phyloP scores from a whole-genome alignment of 345 rosid species.

The Eutrema yunnanense region DNA sequence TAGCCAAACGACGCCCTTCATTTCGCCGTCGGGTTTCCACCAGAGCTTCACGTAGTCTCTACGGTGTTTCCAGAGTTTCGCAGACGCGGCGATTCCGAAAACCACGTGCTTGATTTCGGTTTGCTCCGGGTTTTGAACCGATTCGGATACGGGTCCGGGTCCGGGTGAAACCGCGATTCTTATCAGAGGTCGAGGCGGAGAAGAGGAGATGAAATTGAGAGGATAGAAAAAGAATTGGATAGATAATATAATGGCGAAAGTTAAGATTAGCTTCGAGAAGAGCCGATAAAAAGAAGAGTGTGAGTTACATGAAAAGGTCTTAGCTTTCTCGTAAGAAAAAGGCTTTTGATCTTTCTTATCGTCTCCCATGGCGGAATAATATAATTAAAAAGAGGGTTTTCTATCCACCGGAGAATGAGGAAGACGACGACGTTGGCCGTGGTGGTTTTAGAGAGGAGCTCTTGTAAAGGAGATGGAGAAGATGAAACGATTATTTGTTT shows the following conservation, averaged over 20 bases:
- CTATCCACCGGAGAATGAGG: not conserved
- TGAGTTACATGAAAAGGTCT: conserved; percentile 7
- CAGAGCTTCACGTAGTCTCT: conserved; percentile 64
- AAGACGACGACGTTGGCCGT: not conserved
- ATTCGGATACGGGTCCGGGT: not conserved
- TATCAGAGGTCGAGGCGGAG: not conserved
- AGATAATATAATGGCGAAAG: conserved; percentile 3
- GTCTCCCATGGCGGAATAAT: conserved; percentile 17
- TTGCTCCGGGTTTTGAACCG: not conserved
- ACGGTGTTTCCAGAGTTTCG: conserved; percentile 55
- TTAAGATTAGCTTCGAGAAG: conserved; percentile 1
- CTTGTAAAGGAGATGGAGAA: not conserved
- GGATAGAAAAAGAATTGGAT: conserved; percentile 22
- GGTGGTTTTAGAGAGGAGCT: not conserved
- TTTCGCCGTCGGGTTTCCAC: conserved; percentile 48
- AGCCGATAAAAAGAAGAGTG: not conserved
- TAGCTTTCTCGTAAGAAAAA: not conserved
- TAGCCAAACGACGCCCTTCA: conserved; percentile 75
- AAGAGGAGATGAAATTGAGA: not conserved
- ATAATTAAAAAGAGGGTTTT: not conserved
- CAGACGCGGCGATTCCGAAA: conserved; percentile 71
- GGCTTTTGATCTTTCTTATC: conserved; percentile 14
- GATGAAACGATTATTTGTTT: not conserved
- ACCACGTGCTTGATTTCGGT: conserved; percentile 51
- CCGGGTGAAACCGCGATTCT: not conserved